phyloP scores from a whole-genome alignment of 2,329 filamentous ascomycete genomes.

The Trichoderma cornu-damae region DNA sequence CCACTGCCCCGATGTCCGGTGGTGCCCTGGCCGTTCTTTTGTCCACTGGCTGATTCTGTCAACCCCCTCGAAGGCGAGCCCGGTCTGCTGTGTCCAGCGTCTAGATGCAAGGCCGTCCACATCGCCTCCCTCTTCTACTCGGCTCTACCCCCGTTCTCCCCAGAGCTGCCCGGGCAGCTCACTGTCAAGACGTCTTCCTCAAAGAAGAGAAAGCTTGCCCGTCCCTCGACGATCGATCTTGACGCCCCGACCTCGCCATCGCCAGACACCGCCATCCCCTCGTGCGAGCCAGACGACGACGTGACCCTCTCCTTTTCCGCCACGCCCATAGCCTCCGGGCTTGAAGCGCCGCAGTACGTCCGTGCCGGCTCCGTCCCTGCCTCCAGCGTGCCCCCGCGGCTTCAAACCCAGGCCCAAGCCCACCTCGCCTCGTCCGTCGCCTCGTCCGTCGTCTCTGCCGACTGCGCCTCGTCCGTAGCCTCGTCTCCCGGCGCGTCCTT shows the following conservation, averaged over 20 bases:
- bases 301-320: conserved; percentile 48
- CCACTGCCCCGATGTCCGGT: conserved; percentile 19
- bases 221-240: conserved; percentile 42
- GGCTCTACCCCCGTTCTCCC: conserved; percentile 12
- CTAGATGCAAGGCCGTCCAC: conserved; percentile 16
- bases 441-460: conserved; percentile 36
- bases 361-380: conserved; percentile 42
- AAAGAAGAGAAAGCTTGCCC: conserved; percentile 66
- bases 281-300: conserved; percentile 49
- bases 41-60: conserved; percentile 18
- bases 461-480: conserved; percentile 51
- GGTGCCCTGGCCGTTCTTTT: conserved; percentile 16
- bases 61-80: conserved; percentile 17
- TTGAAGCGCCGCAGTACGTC: conserved; percentile 38
- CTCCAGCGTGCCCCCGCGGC: conserved; percentile 48
- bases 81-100: neutral
- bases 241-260: conserved; percentile 35
- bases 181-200: conserved; percentile 65
- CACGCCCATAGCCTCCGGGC: conserved; percentile 36
- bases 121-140: conserved; percentile 9
- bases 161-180: conserved; percentile 62
- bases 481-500: conserved; percentile 53
- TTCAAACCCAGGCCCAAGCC: conserved; percentile 43
- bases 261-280: conserved; percentile 47
- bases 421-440: too few relatives aligned